phyloP scores from a whole-genome alignment of 768 basidiomycete species.

The Tephrocybe sp. region DNA sequence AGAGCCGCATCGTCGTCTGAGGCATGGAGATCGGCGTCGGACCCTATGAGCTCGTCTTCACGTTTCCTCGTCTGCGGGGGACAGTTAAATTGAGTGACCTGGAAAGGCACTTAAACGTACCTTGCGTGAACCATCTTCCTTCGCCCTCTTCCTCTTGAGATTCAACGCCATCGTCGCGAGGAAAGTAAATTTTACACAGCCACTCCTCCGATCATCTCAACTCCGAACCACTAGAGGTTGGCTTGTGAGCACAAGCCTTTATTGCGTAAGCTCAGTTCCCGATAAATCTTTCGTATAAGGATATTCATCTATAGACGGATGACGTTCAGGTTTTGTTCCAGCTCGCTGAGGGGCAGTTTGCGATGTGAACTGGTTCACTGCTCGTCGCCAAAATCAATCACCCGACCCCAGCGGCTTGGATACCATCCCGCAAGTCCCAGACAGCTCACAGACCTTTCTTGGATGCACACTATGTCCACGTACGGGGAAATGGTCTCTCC shows the following conservation, averaged over 20 bases:
- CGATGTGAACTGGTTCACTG: constrained; percentile 11
- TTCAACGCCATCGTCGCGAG: constrained; percentile 22
- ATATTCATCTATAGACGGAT: background rate
- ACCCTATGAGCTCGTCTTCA: constrained; percentile 6
- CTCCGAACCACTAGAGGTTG: background rate
- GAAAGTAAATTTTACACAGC: constrained; percentile 31
- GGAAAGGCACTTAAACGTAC: constrained; percentile 12
- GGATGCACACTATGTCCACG: constrained; percentile 5
- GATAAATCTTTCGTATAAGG: background rate
- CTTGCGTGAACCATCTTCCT: constrained; percentile 20
- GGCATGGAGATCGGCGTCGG: constrained; percentile 1
- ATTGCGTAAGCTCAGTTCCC: background rate
- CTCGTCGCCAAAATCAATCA: background rate
- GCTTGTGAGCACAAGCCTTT: background rate
- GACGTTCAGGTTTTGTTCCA: background rate
- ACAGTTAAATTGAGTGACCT: background rate
- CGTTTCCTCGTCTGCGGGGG: constrained; percentile 12
- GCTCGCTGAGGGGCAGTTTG: constrained; percentile 4
- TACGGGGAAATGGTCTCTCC: constrained; percentile 7
- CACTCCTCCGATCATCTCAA: constrained; percentile 20
- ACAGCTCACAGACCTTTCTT: background rate
- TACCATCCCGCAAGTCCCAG: background rate
- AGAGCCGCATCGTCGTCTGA: constrained; percentile 12
- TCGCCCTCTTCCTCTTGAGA: constrained; percentile 29
- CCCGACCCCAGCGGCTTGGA: background rate